These are phyloP conservation scores for Colletotrichum tamarilloi DNA, from an alignment of 2,329 filamentous ascomycete species.

Conservation along the genomic window DNA sequence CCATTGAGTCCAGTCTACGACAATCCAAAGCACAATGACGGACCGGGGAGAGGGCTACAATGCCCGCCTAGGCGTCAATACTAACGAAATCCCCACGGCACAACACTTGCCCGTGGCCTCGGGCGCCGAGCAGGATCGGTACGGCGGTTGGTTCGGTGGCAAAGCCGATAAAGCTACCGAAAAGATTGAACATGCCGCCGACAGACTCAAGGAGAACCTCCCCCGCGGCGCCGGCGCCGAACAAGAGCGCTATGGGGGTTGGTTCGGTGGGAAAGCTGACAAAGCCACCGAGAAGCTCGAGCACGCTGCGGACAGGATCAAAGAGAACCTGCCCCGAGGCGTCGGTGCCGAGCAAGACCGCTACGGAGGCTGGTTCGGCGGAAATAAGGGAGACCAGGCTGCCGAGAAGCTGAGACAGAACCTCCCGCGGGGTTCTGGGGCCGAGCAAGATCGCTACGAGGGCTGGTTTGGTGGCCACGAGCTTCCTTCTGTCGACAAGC, in stretches of 20 bases:
- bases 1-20: conserved; percentile 12
- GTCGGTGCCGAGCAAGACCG: conserved; percentile 33
- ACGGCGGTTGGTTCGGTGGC: conserved; percentile 28
- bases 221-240: conserved; percentile 36
- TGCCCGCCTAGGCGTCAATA: conserved; percentile 32
- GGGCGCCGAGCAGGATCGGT: conserved; percentile 30
- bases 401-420: neutral
- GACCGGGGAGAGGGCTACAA: conserved; percentile 39
- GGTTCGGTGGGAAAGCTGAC: conserved; percentile 37
- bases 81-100: conserved; percentile 23
- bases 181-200: neutral
- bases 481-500: conserved; percentile 1
- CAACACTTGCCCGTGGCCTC: conserved; percentile 28
- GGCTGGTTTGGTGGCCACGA: conserved; percentile 39
- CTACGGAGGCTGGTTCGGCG: conserved; percentile 34
- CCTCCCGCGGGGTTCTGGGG: conserved; percentile 25
- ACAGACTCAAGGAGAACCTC: conserved; percentile 20
- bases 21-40: conserved; percentile 27
- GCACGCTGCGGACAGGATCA: neutral
- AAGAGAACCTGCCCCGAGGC: conserved; percentile 20
- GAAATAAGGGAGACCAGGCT: conserved; percentile 21
- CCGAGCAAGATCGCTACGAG: conserved; percentile 40
- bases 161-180: conserved; percentile 24
- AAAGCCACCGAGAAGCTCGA: neutral
- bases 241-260: conserved; percentile 39